A percentile compares a stretch with the other conserved stretches of the same genome.
phyloP scores from a whole-genome alignment of 305 asterid species.

The Nicotiana rustica region DNA sequence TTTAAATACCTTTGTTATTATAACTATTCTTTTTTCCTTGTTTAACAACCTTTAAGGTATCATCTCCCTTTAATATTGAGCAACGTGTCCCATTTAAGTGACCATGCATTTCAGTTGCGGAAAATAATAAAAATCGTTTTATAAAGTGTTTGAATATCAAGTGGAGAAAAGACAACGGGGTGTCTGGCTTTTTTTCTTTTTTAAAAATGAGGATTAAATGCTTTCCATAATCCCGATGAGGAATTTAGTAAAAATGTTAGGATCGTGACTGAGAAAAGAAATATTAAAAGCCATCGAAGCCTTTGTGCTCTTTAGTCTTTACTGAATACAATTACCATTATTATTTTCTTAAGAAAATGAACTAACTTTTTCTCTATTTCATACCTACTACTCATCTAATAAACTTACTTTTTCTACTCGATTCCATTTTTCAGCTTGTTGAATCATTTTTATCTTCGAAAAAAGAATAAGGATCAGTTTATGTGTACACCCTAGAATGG shows the following conservation, averaged over 20 bases:
- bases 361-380: too few species aligned
- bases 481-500: too few species aligned
- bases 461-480: too few species aligned
- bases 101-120: not conserved
- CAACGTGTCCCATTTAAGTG: constrained; percentile 33
- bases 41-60: not conserved
- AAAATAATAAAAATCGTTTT: not conserved
- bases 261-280: not conserved
- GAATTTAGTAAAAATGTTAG: not conserved
- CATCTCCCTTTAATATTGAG: not conserved
- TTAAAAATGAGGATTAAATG: not conserved
- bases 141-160: not conserved
- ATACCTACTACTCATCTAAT: too few species aligned
- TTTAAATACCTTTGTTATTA: too few species aligned
- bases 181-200: not conserved
- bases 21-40: not conserved
- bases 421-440: too few species aligned
- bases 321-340: not conserved
- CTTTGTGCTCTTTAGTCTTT: not conserved
- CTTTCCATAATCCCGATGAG: not conserved
- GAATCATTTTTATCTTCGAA: too few species aligned
- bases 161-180: not conserved
- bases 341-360: too few species aligned
- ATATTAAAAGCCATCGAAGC: constrained; percentile 20
- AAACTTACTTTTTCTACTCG: too few species aligned